Base-by-base conservation (phyloP, 164 flowering plant genomes). In the Sedum album region DNA sequence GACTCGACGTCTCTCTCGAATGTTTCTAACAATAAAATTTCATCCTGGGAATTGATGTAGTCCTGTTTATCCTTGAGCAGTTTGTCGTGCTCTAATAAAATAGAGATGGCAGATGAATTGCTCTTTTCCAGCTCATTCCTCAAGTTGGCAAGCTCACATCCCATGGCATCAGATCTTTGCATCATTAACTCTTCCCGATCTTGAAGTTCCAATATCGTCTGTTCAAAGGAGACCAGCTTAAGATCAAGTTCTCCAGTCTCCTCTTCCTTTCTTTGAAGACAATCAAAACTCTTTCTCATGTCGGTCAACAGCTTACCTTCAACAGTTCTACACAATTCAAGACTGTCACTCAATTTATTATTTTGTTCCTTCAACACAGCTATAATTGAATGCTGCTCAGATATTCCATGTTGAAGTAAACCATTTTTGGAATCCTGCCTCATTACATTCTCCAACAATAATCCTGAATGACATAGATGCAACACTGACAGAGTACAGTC, bases 351-450 rank as follows among this genome's bases (percentile, higher is more conserved):
- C 25, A 90, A 77, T 77, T 77, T 86, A 20, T 42, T 53, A 69
- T 87, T 91, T 48, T 81, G 87, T 71, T 91, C 87, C 74, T 83
- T 85, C 77, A 94, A 74, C 69, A 82, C 82, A 67, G 86, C 79
- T 20, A 90, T 76, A 18, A 74, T 39, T 21, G 92, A 74, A 71
- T 84, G 82, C 33, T 96, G 87, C 74, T 87, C 88, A 75, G 80
- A 71, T 44, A 90, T 73, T 11, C 92, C 96, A 79, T 83, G 88
- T 51, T 85, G 85, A 73, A 94, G 93, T 70, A 87, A 79, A 48
- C 96, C 83, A 73, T 91, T 94, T 75, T 94, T 97, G 65, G 86
- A 92, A 80, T 94, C 88, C 71, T 88, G 64, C 33, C 96, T 89
- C 44, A 81, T 84, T n/a, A 82, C 89, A 21, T 90, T 79, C 80